Percentiles rank a stretch among this genome's conserved stretches.
phyloP scores from a whole-genome alignment of 768 basidiomycete species.

The Omphalotus guepiniiformis region DNA sequence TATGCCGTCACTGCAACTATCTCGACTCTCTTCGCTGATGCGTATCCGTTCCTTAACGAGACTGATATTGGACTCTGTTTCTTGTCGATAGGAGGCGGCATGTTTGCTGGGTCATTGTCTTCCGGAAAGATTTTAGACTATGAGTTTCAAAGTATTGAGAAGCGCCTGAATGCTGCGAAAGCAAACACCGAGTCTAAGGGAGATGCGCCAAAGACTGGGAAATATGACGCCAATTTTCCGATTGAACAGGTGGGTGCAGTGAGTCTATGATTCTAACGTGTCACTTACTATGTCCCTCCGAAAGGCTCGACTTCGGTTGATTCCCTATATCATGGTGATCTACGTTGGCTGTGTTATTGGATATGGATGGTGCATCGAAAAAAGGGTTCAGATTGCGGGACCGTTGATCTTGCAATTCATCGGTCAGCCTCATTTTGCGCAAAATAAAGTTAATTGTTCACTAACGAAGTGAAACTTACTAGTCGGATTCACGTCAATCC shows the following conservation, averaged over 20 bases:
- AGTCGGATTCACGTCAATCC: slow-evolving; percentile 49
- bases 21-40: slow-evolving; percentile 37
- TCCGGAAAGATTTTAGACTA: slow-evolving; percentile 47
- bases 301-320: slow-evolving; percentile 30
- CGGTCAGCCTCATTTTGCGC: slow-evolving; percentile 1
- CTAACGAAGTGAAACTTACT: neutral
- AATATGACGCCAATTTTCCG: slow-evolving; percentile 27
- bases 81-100: slow-evolving; percentile 51
- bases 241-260: slow-evolving; percentile 37
- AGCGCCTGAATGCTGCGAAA: slow-evolving; percentile 19
- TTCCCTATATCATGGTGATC: slow-evolving; percentile 27
- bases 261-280: slow-evolving; percentile 46
- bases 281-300: slow-evolving; percentile 1
- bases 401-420: slow-evolving; percentile 34
- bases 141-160: slow-evolving; percentile 40
- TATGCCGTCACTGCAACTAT: slow-evolving; percentile 39
- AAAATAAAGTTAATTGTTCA: too few relatives aligned
- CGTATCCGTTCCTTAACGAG: slow-evolving; percentile 40
- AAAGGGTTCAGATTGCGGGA: slow-evolving; percentile 31
- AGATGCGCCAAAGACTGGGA: slow-evolving; percentile 13
- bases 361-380: slow-evolving; percentile 44
- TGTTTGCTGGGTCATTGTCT: slow-evolving; percentile 36
- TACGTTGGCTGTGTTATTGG: slow-evolving; percentile 30
- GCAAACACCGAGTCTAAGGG: neutral
- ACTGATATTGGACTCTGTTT: slow-evolving; percentile 55